Base-by-base conservation (phyloP, 371 early-diverging fungal species). In the Saksenaea vasiformis region DNA sequence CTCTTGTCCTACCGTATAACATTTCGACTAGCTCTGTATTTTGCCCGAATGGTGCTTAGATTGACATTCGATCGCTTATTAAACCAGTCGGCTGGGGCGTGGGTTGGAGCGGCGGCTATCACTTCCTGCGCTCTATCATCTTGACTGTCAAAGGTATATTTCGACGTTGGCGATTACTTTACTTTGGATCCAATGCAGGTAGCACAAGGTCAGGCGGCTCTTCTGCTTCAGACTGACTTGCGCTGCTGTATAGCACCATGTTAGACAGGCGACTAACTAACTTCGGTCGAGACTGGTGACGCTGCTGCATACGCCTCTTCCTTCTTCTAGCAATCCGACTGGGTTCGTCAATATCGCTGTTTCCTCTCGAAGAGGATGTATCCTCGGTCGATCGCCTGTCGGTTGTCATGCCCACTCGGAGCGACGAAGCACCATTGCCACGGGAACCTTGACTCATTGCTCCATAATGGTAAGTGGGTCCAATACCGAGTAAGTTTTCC, bases 161-260 rank as follows among this genome's bases (percentile, higher is more conserved):
- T 31, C 31, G 4, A 31, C 31, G 31, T 26, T 55, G 47, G 34
- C 36, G 37, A 43, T 27, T 24, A 37, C 15, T 56, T 63, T 75
- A 78, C 82, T 65, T 72, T 64, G 77, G 82, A 66, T 81, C 79
- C 22, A 81, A 59, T 39, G 75, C 76, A 17, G 82, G 79, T 60
- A 81, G 67, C 44, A 81, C 77, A 26, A 81, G 62, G 44, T 78
- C 68, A n/a, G 67, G 22, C 10, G n/a, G 8, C n/a, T 17, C 22
- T 58, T 5, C 68, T 41, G 62, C 69, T 19, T 54, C 37, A 9
- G 66, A 63, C 31, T 31, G 31, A 31, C 31, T 31, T 7, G 4
- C 31, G 7, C 31, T 31, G 31, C 31, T 31, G 7, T 31, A 31
- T 7, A 31, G 2, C 31, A 31, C 31, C 31, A 31, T 31, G 31